A percentile compares a stretch with the other conserved stretches of the same genome.
Conservation (phyloP, 2,329 filamentous ascomycete genomes). For the Blastomyces parvus region DNA sequence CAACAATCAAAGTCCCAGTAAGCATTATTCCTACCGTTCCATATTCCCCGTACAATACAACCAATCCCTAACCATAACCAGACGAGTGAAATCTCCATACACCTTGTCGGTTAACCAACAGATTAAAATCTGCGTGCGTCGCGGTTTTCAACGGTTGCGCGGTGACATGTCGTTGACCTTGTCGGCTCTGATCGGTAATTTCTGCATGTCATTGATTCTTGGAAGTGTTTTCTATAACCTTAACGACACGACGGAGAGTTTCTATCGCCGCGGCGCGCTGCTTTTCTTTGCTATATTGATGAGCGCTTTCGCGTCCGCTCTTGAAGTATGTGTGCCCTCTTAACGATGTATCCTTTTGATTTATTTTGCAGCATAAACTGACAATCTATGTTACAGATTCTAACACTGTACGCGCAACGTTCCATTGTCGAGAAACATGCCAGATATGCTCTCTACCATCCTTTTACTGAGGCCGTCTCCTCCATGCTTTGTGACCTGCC, state of each 20-base stretch:
- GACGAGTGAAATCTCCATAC: constrained; percentile 63
- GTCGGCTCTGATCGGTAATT: constrained; percentile 57
- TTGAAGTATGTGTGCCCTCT: constrained; percentile 48
- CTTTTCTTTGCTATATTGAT: constrained; percentile 81
- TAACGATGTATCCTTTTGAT: constrained; percentile 17
- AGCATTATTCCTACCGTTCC: background rate
- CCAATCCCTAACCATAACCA: constrained; percentile 12
- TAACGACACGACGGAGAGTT: constrained; percentile 52
- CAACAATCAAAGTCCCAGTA: constrained; percentile 36
- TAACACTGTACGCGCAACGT: constrained; percentile 78
- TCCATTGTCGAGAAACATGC: constrained; percentile 86
- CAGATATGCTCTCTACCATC: constrained; percentile 81
- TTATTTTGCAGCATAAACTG: constrained; percentile 19
- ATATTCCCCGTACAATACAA: background rate
- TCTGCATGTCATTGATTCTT: constrained; percentile 66
- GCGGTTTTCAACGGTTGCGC: constrained; percentile 65
- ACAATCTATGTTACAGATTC: constrained; percentile 44
- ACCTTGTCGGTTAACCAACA: constrained; percentile 71
- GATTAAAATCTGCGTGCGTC: constrained; percentile 65
- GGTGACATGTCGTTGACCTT: constrained; percentile 68
- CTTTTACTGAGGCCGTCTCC: constrained; percentile 72
- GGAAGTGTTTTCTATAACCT: constrained; percentile 75
- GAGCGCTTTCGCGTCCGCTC: constrained; percentile 70
- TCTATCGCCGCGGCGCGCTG: constrained; percentile 67
- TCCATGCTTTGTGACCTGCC: constrained; percentile 82